Base-by-base conservation (phyloP, 2,329 filamentous ascomycete species). In the Neofusicoccum sp. region DNA sequence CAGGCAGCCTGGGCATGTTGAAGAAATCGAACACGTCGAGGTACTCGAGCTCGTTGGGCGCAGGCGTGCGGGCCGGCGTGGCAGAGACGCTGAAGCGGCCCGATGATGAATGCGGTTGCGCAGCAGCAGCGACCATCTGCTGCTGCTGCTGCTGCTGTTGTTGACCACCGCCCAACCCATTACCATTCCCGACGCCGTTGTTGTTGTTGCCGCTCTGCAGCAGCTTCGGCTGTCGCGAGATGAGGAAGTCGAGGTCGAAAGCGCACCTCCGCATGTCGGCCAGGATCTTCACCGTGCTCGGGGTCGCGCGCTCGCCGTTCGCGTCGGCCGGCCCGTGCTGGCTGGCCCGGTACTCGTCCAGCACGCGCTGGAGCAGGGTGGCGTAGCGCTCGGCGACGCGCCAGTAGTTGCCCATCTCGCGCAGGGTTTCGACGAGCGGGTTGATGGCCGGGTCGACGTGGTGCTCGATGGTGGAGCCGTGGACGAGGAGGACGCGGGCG, bases 1-100 rank as follows among this genome's bases (percentile, higher is more conserved):
- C 16, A 67, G 84, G 83, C 26, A 96, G 78, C 16, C 91, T 81
- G 1, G 93, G 93, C 60, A 96, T 86, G 71, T 96, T 96, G 80
- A 96, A 97, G 71, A 96, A 96, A 67, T 95, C 91, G 71, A 97
- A 96, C 0, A 96, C 90, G 68, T 96, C 92, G 2, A 96, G 79
- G 71, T 96, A 96, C 71, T 96, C 93, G 3, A 96, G 79, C 69
- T 96, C 91, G 66, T 95, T 91, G 1, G 89, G 84, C 8, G 86
- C 89, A 0, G 90, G 89, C 31, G 87, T 89, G 64, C 86, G 83
- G 1, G 45, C 54, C 1, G 51, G 49, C 11, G 60, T 47, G 16
- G 58, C 41, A 2, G 47, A 11, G 68, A 67, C 6, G 66, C 61
- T 20, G 67, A 24, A 79, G 75, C 80, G 43, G 57, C 60, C n/a